A percentile compares a stretch with the other conserved stretches of the same genome.
Evolutionary conservation across 225 moss, liverwort and hornwort species (phyloP).

Genomic region (Marchantia paleacea): DNA sequence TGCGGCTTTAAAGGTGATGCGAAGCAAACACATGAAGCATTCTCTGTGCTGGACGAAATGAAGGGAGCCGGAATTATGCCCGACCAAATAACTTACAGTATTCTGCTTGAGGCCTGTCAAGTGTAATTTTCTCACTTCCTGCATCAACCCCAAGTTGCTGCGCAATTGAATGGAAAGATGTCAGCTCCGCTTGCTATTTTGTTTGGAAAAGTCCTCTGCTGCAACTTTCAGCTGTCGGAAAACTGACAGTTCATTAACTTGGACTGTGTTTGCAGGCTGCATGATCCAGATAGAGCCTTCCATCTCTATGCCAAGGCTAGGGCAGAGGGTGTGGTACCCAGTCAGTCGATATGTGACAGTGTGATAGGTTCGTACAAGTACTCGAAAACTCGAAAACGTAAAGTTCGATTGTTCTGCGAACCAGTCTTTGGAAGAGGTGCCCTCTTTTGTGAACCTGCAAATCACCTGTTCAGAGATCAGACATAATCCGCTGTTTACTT

Average conservation of each 20-base stretch:
- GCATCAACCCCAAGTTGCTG: no score
- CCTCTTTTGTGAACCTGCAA: no score
- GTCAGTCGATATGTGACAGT: constrained; percentile 80
- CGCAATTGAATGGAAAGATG: neutral
- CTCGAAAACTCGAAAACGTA: neutral
- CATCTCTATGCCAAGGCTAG: constrained; percentile 69
- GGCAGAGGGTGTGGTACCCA: constrained; percentile 75
- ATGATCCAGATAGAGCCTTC: constrained; percentile 73
- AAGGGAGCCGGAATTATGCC: constrained; percentile 54
- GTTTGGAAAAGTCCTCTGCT: neutral
- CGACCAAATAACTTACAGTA: constrained; percentile 82
- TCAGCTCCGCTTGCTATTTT: neutral
- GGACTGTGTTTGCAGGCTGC: constrained; percentile 45
- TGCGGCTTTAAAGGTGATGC: constrained; percentile 57
- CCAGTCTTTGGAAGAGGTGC: no score
- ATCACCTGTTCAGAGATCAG: neutral
- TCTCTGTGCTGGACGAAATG: constrained; percentile 69
- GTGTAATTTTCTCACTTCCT: constrained; percentile 49
- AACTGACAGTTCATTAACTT: neutral
- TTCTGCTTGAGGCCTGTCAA: constrained; percentile 82
- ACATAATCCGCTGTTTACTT: no score
- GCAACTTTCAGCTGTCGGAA: neutral
- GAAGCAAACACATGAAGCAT: constrained; percentile 58
- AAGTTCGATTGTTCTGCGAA: no score
- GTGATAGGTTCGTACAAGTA: constrained; percentile 53